Evolutionary conservation across 2,329 filamentous ascomycete genomes (phyloP).

Genomic region (Neofusicoccum sp.): DNA sequence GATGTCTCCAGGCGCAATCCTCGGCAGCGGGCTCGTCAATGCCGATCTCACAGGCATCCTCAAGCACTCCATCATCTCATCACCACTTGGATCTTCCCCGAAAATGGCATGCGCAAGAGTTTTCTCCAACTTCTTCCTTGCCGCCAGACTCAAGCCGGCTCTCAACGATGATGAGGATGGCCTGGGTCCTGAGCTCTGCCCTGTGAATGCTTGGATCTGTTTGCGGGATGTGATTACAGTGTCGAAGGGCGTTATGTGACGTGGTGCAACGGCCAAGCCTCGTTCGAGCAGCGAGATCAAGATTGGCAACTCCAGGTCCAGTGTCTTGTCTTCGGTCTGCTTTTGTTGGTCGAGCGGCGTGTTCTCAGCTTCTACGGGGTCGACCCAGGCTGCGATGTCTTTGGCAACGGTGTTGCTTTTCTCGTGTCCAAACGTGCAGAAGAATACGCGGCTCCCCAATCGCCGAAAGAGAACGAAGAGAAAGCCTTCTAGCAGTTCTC

Average conservation of each 20-base stretch:
- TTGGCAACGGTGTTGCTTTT: constrained; percentile 28
- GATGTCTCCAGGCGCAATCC: constrained; percentile 41
- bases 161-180: constrained; percentile 26
- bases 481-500: constrained; percentile 45
- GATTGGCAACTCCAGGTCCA: constrained; percentile 41
- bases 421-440: constrained; percentile 38
- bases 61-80: constrained; percentile 43
- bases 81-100: constrained; percentile 32
- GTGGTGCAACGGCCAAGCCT: constrained; percentile 39
- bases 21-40: constrained; percentile 32
- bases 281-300: constrained; percentile 42
- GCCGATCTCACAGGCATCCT: constrained; percentile 35
- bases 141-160: constrained; percentile 34
- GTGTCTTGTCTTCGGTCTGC: background rate
- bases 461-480: constrained; percentile 41
- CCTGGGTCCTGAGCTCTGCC: background rate
- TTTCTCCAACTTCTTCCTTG: constrained; percentile 44
- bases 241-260: constrained; percentile 28
- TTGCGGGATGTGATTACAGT: background rate
- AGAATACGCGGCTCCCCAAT: constrained; percentile 39
- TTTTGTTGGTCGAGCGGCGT: constrained; percentile 18
- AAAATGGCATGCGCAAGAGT: constrained; percentile 47
- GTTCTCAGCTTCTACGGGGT: background rate
- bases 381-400: constrained; percentile 26
- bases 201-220: background rate